Evolutionary conservation across 2,329 filamentous ascomycete genomes (phyloP).

Genomic region (Lachnellula cervina): DNA sequence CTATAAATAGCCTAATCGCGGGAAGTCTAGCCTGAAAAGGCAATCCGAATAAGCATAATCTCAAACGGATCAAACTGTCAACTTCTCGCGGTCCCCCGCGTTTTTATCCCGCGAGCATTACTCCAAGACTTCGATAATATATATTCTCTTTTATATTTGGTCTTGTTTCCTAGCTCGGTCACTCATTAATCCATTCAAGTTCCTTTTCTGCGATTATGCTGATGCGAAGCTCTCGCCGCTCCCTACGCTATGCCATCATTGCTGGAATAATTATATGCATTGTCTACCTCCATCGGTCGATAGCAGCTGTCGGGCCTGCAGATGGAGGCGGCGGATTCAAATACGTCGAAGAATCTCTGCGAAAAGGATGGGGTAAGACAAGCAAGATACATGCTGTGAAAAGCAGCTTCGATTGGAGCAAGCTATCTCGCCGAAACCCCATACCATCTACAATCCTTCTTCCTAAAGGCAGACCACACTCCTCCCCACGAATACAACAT

Average conservation of each 20-base stretch:
- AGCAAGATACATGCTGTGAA: background rate
- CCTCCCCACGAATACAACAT: slow-evolving; percentile 22
- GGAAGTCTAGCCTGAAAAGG: background rate
- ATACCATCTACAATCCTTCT: slow-evolving; percentile 7
- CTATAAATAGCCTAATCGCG: background rate
- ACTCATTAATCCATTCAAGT: background rate
- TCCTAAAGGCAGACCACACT: background rate
- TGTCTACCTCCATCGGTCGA: background rate
- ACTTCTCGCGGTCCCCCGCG: background rate
- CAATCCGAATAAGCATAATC: background rate
- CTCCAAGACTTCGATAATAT: background rate
- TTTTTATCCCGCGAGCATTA: background rate
- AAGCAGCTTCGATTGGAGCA: background rate
- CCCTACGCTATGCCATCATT: background rate
- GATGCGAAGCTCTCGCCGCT: background rate
- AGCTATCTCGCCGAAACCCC: background rate
- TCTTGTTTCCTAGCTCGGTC: background rate
- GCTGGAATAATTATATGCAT: background rate
- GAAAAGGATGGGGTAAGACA: background rate
- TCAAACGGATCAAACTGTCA: background rate
- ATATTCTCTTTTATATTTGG: background rate
- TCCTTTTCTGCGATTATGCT: background rate
- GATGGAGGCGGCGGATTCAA: background rate
- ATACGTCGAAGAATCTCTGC: background rate
- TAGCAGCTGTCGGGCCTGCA: background rate